Conservation (phyloP, 805 yeast genomes). For the Debaryomyces castellii region DNA sequence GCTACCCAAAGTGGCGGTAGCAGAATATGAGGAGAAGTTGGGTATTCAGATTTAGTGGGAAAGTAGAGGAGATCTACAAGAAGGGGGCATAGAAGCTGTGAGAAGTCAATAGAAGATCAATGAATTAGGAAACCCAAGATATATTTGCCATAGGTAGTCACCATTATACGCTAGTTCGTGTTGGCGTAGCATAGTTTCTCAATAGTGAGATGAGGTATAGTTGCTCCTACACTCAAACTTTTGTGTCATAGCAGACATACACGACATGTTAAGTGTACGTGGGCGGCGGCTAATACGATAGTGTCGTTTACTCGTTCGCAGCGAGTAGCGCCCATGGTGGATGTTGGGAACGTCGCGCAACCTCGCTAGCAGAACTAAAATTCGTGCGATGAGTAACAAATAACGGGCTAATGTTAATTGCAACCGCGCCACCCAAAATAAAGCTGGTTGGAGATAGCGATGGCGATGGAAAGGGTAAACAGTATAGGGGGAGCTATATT, state of each 20-base stretch:
- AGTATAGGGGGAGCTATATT: neutral
- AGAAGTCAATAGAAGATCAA: neutral
- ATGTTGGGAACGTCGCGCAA: neutral
- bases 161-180: too few relatives aligned
- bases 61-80: neutral
- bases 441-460: neutral
- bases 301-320: neutral
- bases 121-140: neutral
- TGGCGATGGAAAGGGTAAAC: too few relatives aligned
- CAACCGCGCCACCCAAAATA: neutral
- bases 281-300: neutral
- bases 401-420: neutral
- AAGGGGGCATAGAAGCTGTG: neutral
- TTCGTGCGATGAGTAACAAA: neutral
- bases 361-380: neutral
- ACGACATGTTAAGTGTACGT: too few relatives aligned
- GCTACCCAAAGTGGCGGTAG: conserved; percentile 3
- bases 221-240: too few relatives aligned
- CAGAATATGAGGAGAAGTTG: conserved; percentile 1
- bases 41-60: neutral
- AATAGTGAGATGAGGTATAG: too few relatives aligned
- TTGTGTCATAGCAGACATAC: too few relatives aligned
- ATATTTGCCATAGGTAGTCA: neutral
- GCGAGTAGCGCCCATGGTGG: neutral
- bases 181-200: too few relatives aligned